Conservation (phyloP, 2,329 filamentous ascomycete species). For the Cordyceps pruinosa region DNA sequence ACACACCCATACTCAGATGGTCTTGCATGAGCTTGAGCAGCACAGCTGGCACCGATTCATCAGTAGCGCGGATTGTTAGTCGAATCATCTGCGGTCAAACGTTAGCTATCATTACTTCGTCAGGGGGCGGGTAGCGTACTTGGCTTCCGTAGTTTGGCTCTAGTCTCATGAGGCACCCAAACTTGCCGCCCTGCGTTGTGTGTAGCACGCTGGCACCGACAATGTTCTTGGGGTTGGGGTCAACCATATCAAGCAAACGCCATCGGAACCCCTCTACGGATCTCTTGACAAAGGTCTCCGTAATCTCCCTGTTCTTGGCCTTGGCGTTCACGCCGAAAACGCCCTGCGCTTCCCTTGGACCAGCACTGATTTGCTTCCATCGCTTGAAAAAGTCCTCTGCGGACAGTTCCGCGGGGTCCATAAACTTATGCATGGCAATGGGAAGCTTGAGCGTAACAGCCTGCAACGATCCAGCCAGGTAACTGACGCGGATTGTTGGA, state of each 20-base stretch:
- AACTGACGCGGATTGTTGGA: slow-evolving; percentile 89
- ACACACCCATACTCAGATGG: slow-evolving; percentile 54
- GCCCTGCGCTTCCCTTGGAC: slow-evolving; percentile 77
- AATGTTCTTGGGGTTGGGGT: slow-evolving; percentile 89
- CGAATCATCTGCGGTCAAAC: slow-evolving; percentile 71
- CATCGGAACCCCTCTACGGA: slow-evolving; percentile 82
- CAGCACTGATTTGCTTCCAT: slow-evolving; percentile 96
- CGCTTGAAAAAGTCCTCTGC: slow-evolving; percentile 97
- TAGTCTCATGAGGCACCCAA: slow-evolving; percentile 84
- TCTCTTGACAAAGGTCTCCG: slow-evolving; percentile 61
- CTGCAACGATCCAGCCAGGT: slow-evolving; percentile 87
- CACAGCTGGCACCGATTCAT: slow-evolving; percentile 76
- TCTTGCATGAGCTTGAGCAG: slow-evolving; percentile 85
- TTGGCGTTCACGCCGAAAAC: slow-evolving; percentile 64
- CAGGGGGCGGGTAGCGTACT: slow-evolving; percentile 48
- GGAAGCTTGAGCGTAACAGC: slow-evolving; percentile 87
- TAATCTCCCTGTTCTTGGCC: slow-evolving; percentile 54
- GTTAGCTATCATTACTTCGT: slow-evolving; percentile 16
- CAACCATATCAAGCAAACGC: slow-evolving; percentile 77
- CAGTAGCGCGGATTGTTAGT: slow-evolving; percentile 86
- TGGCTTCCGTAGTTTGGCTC: slow-evolving; percentile 90
- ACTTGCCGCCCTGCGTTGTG: slow-evolving; percentile 78
- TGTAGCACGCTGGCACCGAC: slow-evolving; percentile 85
- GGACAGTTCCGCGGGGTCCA: slow-evolving; percentile 81
- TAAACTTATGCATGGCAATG: slow-evolving; percentile 87